Evolutionary conservation across 768 basidiomycete species (phyloP).

Genomic region (Psilocybe cubensis): DNA sequence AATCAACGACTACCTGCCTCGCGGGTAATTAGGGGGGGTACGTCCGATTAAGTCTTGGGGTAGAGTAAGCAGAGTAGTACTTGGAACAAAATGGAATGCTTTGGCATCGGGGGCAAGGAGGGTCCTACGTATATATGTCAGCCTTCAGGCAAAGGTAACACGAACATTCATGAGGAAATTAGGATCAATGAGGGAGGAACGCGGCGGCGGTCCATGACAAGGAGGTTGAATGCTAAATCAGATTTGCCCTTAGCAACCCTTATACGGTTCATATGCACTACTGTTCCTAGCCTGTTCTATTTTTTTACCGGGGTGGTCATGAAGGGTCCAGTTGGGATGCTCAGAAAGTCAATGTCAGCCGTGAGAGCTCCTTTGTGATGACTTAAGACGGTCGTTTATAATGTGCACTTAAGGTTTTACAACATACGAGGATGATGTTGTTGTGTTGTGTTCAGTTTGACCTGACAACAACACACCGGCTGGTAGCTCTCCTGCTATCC

Average conservation of each 20-base stretch:
- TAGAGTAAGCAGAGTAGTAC: not conserved
- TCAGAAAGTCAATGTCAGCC: conserved; percentile 14
- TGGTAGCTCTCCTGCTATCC: conserved; percentile 11
- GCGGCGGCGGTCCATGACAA: not conserved
- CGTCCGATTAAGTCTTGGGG: not conserved
- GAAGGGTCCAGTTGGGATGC: conserved; percentile 12
- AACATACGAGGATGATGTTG: conserved; percentile 9
- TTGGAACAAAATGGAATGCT: not conserved
- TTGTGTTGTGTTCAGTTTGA: conserved; percentile 13
- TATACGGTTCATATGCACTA: conserved; percentile 21
- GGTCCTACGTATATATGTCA: not conserved
- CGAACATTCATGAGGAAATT: not conserved
- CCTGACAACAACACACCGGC: conserved; percentile 17
- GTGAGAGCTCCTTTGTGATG: conserved; percentile 20
- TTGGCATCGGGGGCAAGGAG: not conserved
- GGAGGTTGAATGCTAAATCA: conserved; percentile 4
- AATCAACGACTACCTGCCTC: not conserved
- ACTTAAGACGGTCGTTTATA: not conserved
- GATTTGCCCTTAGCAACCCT: conserved; percentile 19
- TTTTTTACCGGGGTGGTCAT: conserved; percentile 2
- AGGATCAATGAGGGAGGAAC: conserved; percentile 3
- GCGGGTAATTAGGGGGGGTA: conserved; percentile 1
- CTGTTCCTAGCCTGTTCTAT: conserved; percentile 25
- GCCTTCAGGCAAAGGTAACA: too few relatives aligned
- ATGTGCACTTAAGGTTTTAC: too few relatives aligned